A percentile compares a stretch with the other conserved stretches of the same genome.
Conservation (phyloP, 1,284 basidiomycete genomes). For the Ceratobasidium sp. region DNA sequence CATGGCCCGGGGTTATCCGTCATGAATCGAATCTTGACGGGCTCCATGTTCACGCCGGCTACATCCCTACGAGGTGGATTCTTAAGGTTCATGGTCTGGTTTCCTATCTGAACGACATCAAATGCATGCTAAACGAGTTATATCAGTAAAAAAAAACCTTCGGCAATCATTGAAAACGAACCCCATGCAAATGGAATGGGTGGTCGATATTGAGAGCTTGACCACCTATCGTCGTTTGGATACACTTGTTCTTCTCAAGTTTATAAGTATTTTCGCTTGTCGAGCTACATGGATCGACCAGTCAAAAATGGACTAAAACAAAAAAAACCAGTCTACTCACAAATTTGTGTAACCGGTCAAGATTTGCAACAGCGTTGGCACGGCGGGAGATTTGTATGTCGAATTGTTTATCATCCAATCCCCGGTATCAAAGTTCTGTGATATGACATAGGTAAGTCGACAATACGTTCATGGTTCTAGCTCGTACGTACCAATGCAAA, state of each 20-base stretch:
- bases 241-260: constrained; percentile 12
- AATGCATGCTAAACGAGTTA: constrained; percentile 52
- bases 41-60: too few relatives aligned
- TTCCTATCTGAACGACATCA: constrained; percentile 50
- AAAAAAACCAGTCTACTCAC: neutral
- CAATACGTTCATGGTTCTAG: too few relatives aligned
- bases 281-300: neutral
- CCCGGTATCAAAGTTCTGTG: constrained; percentile 25
- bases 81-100: constrained; percentile 50
- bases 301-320: too few relatives aligned
- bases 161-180: constrained; percentile 30
- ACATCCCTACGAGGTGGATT: too few relatives aligned
- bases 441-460: too few relatives aligned
- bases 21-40: too few relatives aligned
- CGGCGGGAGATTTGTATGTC: neutral
- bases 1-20: too few relatives aligned
- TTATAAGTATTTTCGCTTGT: constrained; percentile 14
- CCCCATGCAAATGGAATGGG: constrained; percentile 51
- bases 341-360: constrained; percentile 3
- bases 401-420: constrained; percentile 18
- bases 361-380: constrained; percentile 33
- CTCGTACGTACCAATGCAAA: constrained; percentile 40
- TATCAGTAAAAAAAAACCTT: constrained; percentile 3
- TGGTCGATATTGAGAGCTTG: constrained; percentile 42
- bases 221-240: neutral